Evolutionary conservation across 192 early-diverging fungal genomes (phyloP).

Genomic region (Podila epigama): DNA sequence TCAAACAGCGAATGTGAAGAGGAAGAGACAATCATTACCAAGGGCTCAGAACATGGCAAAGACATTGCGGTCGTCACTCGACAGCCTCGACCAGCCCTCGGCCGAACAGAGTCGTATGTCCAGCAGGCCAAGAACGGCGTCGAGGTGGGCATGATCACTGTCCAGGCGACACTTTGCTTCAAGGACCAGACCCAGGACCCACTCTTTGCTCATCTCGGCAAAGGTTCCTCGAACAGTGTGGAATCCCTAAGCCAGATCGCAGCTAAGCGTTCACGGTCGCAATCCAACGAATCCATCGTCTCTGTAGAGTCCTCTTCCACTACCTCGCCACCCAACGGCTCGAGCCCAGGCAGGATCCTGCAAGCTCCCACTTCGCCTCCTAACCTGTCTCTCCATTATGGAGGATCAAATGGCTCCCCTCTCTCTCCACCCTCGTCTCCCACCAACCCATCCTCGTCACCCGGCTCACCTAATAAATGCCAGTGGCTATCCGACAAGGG

Average conservation of each 20-base stretch:
- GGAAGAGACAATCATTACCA: slow-evolving; percentile 14
- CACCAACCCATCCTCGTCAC: slow-evolving; percentile 3
- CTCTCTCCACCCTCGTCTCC: slow-evolving; percentile 33
- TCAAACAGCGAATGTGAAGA: background rate
- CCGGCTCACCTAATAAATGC: background rate
- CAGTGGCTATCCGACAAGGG: slow-evolving; percentile 19
- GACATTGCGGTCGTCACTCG: slow-evolving; percentile 13
- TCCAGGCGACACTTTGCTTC: slow-evolving; percentile 36
- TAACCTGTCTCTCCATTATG: slow-evolving; percentile 16
- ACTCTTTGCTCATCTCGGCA: slow-evolving; percentile 34
- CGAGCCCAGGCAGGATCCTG: slow-evolving; percentile 1
- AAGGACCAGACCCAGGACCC: slow-evolving; percentile 37
- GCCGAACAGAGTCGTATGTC: slow-evolving; percentile 25
- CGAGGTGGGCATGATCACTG: slow-evolving; percentile 38
- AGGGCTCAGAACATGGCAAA: slow-evolving; percentile 8
- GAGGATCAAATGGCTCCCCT: background rate
- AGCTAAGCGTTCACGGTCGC: background rate
- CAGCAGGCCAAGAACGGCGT: slow-evolving; percentile 40
- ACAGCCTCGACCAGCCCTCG: slow-evolving; percentile 6
- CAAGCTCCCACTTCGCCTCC: slow-evolving; percentile 28
- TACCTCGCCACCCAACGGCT: background rate
- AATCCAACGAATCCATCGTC: slow-evolving; percentile 7
- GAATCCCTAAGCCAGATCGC: background rate
- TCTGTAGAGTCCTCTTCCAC: slow-evolving; percentile 15
- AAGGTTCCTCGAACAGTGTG: background rate